A percentile compares a stretch with the other conserved stretches of the same genome.
Evolutionary conservation across 2,329 filamentous ascomycete genomes (phyloP).

Genomic region (Cercospora janseana): DNA sequence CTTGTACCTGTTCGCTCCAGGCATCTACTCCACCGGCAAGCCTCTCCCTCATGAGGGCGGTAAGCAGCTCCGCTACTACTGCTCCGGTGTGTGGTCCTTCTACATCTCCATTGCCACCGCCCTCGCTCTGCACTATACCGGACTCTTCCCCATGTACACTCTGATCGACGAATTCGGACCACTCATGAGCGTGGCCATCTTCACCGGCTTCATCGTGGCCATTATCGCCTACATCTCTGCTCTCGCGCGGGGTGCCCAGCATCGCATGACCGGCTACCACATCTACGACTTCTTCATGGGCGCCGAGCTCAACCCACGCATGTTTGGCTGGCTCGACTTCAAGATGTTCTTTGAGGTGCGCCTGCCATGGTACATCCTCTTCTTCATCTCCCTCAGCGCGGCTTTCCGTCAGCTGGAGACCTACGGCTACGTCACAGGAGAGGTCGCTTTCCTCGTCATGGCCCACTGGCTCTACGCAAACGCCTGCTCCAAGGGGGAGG

Average conservation of each 20-base stretch:
- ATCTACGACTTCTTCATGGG: conserved; percentile 93
- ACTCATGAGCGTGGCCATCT: conserved; percentile 86
- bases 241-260: conserved; percentile 72
- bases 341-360: conserved; percentile 97
- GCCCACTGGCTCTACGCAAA: conserved; percentile 91
- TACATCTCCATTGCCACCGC: conserved; percentile 78
- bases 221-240: conserved; percentile 86
- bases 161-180: conserved; percentile 94
- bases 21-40: conserved; percentile 84
- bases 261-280: conserved; percentile 83
- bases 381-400: conserved; percentile 72
- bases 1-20: conserved; percentile 82
- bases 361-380: conserved; percentile 86
- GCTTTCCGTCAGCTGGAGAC: conserved; percentile 79
- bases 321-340: conserved; percentile 75
- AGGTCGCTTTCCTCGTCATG: conserved; percentile 80
- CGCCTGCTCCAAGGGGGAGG: conserved; percentile 87
- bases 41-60: conserved; percentile 77
- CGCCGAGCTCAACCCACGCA: conserved; percentile 78
- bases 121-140: conserved; percentile 72
- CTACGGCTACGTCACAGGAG: conserved; percentile 82
- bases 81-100: conserved; percentile 82
- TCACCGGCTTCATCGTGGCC: conserved; percentile 81
- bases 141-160: conserved; percentile 84
- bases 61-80: conserved; percentile 90